Evolutionary conservation across 169 alveolate genomes (phyloP).

Genomic region (Amoebophrya sp.): DNA sequence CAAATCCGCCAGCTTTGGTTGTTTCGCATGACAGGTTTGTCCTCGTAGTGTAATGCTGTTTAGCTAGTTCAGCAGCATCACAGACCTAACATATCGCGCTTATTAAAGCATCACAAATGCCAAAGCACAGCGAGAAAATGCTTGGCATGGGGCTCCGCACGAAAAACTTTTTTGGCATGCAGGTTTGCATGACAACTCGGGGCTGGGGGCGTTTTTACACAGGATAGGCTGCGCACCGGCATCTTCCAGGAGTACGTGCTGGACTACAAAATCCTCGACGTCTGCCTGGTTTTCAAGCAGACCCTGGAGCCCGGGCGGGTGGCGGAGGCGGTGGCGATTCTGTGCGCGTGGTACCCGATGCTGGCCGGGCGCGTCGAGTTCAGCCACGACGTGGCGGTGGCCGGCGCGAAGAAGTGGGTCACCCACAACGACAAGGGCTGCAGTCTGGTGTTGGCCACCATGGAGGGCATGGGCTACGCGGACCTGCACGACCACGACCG

Average conservation of each 20-base stretch:
- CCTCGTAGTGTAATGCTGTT: too few species aligned
- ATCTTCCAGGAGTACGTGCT: neutral
- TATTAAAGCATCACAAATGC: too few species aligned
- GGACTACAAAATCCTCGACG: neutral
- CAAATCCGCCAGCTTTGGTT: too few species aligned
- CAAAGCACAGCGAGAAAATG: too few species aligned
- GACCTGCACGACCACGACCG: neutral
- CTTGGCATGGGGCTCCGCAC: too few species aligned
- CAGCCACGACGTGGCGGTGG: neutral
- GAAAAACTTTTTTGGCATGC: too few species aligned
- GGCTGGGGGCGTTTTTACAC: too few species aligned
- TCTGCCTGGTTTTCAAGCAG: neutral
- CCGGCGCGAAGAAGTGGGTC: neutral
- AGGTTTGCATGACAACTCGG: too few species aligned
- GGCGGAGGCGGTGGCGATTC: neutral
- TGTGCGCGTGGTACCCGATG: neutral
- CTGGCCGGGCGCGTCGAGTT: neutral
- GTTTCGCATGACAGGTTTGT: too few species aligned
- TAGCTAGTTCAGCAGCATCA: too few species aligned
- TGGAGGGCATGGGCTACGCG: neutral
- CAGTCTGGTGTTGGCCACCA: neutral
- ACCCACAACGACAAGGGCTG: neutral
- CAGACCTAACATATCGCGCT: too few species aligned
- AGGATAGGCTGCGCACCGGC: neutral
- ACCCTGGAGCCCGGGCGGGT: neutral